Evolutionary conservation across 805 yeast genomes (phyloP).

Genomic region (Kurtzmaniella fragi): DNA sequence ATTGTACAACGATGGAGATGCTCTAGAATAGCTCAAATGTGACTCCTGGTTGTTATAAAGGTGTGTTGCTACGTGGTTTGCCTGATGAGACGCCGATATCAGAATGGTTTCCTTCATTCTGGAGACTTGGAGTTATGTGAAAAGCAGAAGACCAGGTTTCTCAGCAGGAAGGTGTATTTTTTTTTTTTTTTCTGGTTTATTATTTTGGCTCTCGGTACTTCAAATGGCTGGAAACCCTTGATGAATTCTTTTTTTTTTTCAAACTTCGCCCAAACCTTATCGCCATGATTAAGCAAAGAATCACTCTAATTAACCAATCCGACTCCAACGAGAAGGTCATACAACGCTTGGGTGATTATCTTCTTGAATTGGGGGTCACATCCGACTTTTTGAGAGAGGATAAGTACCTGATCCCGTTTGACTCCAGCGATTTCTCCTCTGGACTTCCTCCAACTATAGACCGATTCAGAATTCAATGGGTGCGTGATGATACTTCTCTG

Average conservation of each 20-base stretch:
- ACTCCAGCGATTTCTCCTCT: no score
- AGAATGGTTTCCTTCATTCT: slow-evolving; percentile 72
- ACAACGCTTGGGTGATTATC: slow-evolving; percentile 8
- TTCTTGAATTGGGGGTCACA: slow-evolving; percentile 6
- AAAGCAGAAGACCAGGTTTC: not conserved
- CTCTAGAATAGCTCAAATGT: slow-evolving; percentile 49
- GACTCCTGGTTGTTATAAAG: slow-evolving; percentile 77
- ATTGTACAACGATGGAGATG: slow-evolving; percentile 41
- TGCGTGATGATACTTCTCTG: not conserved
- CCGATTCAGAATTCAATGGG: slow-evolving; percentile 1
- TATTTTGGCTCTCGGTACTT: no score
- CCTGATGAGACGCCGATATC: slow-evolving; percentile 62
- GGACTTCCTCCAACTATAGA: slow-evolving; percentile 1
- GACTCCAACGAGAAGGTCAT: slow-evolving; percentile 20
- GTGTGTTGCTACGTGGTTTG: slow-evolving; percentile 76
- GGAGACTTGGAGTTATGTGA: no score
- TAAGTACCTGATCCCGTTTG: not conserved
- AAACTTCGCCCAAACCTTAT: no score
- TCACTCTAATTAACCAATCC: slow-evolving; percentile 25
- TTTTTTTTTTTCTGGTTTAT: no score
- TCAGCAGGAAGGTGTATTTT: no score
- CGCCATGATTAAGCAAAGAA: slow-evolving; percentile 22
- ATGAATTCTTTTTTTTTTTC: no score
- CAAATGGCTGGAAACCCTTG: no score
- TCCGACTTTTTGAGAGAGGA: slow-evolving; percentile 2